Base-by-base conservation (phyloP, 148 eudicot genomes). In the Camellia japonica region DNA sequence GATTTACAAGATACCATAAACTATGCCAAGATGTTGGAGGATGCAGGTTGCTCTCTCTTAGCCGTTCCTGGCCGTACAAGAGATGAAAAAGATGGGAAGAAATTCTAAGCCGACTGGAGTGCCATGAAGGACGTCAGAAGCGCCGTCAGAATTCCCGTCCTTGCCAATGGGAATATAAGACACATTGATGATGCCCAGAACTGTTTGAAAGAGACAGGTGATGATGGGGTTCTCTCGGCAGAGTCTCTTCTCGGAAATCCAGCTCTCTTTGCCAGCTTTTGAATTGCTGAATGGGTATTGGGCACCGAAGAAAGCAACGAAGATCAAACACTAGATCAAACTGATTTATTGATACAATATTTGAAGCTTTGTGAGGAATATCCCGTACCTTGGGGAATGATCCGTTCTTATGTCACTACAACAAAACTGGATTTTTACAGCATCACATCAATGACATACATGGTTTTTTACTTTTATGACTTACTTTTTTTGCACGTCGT, bases 51-150 rank as follows among this genome's bases (percentile, higher is more conserved):
- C 76, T 84, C 95, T 80, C 95, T 96, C 73, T 83, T 96, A 62
- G 99, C 99, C 5, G 97, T 96, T 52, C 99, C 93, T 77, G 99
- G 99, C 11, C 90, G 97, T 72, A 96, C 99, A 51, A 87, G 98
- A 82, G 98, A 96, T 80, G 97, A 96, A 84, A 96, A 96, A 73
- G 98, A 96, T 80, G 95, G 94, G 58, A 92, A 71, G 78, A 96
- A 96, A 78, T 64, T 96, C 61, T 79, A 95, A 63, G 99, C 99
- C 10, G 89, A 92, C 23, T 93, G 97, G 97, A 42, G 80, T 19
- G 82, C 88, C 67, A 93, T 96, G 19, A 90, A 77, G 78, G 92
- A 88, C 11, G 97, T 96, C 9, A 91, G 73, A 89, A 79, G 91
- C 75, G 89, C 94, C 2, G 85, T 96, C 52, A 86, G 90, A 69